Percentiles rank a stretch among this genome's conserved stretches.
Evolutionary conservation across 2,329 filamentous ascomycete species (phyloP).

Genomic region (Aspergillus sp.): DNA sequence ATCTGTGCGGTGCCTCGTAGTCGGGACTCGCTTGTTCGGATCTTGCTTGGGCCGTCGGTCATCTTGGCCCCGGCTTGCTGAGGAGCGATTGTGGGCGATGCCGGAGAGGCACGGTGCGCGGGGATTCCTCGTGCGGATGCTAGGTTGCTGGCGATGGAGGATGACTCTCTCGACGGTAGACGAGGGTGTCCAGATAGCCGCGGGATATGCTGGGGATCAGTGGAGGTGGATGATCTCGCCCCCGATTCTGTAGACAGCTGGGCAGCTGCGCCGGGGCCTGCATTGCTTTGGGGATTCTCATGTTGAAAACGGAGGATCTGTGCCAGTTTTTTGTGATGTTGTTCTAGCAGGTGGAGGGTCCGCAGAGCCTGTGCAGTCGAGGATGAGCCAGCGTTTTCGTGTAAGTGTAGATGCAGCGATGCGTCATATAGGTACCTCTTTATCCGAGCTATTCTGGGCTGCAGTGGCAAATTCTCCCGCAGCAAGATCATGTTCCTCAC

Average conservation of each 20-base stretch:
- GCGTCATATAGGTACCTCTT: constrained; percentile 48
- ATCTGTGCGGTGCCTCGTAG: constrained; percentile 21
- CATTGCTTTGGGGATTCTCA: constrained; percentile 48
- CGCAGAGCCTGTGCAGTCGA: constrained; percentile 69
- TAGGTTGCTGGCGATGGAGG: constrained; percentile 85
- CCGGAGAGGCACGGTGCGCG: constrained; percentile 62
- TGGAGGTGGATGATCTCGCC: constrained; percentile 28
- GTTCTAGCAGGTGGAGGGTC: constrained; percentile 80
- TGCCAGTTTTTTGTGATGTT: constrained; percentile 82
- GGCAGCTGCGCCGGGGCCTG: constrained; percentile 18
- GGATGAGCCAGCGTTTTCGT: background rate
- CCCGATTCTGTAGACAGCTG: constrained; percentile 22
- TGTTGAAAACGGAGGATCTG: constrained; percentile 73
- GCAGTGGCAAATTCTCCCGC: constrained; percentile 86
- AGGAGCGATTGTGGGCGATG: constrained; percentile 71
- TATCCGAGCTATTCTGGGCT: constrained; percentile 67
- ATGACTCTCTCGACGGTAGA: constrained; percentile 66
- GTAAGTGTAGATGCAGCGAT: background rate
- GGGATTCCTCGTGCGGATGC: constrained; percentile 81
- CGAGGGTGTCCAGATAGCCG: constrained; percentile 44
- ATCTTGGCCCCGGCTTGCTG: constrained; percentile 72
- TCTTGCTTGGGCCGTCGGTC: constrained; percentile 55
- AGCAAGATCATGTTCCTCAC: constrained; percentile 83
- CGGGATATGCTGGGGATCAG: constrained; percentile 41
- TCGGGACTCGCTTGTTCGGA: constrained; percentile 34